Evolutionary conservation across 2,329 filamentous ascomycete species (phyloP).

Genomic region (Colletotrichum tropicale): DNA sequence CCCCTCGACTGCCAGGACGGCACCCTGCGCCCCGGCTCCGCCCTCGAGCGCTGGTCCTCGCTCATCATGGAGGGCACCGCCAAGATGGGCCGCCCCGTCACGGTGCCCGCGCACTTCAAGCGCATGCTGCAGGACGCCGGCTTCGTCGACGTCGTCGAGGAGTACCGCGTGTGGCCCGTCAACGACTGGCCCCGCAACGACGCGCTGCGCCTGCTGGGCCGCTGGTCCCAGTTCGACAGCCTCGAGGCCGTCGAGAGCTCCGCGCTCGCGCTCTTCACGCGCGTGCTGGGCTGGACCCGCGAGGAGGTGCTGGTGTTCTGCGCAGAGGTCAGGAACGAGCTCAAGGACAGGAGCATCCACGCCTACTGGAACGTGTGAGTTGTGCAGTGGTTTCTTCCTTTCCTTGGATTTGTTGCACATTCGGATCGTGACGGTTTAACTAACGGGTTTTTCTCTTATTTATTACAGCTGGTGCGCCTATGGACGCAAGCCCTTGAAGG

Average conservation of each 20-base stretch:
- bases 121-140: slow-evolving; percentile 30
- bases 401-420: not conserved
- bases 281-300: slow-evolving; percentile 33
- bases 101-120: slow-evolving; percentile 30
- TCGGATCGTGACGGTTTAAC: no score
- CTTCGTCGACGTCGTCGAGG: slow-evolving; percentile 35
- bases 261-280: slow-evolving; percentile 34
- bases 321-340: slow-evolving; percentile 30
- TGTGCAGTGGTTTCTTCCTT: no score
- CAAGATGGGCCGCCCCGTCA: slow-evolving; percentile 30
- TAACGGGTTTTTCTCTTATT: not conserved
- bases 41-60: slow-evolving; percentile 30
- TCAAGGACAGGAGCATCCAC: slow-evolving; percentile 31
- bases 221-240: slow-evolving; percentile 21
- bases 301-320: slow-evolving; percentile 31
- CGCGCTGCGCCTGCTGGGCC: slow-evolving; percentile 36
- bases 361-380: slow-evolving; percentile 27
- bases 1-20: slow-evolving; percentile 33
- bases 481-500: not conserved
- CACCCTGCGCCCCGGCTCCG: slow-evolving; percentile 29
- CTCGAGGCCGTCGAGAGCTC: slow-evolving; percentile 27
- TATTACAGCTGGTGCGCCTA: rapidly evolving
- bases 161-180: slow-evolving; percentile 35
- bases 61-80: slow-evolving; percentile 32
- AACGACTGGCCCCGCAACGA: slow-evolving; percentile 37